Evolutionary conservation across 2,329 filamentous ascomycete genomes (phyloP).

Genomic region (Chrysoporthe puriensis): DNA sequence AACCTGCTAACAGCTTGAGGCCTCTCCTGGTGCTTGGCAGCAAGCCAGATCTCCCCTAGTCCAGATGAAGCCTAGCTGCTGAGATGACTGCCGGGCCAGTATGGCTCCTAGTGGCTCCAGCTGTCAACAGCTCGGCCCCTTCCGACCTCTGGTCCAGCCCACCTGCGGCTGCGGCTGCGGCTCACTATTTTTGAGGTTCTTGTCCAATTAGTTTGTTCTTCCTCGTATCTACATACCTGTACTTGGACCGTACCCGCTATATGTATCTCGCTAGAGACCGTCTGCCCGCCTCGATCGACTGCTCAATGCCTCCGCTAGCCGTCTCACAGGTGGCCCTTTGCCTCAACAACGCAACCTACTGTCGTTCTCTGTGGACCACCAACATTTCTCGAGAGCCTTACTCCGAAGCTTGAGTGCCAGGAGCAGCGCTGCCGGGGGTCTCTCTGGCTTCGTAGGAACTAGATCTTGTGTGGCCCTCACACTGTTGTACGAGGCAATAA

Average conservation of each 20-base stretch:
- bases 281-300: too few species aligned
- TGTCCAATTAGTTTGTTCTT: neutral
- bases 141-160: slow-evolving; percentile 5
- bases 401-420: too few species aligned
- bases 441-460: neutral
- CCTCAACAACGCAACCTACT: too few species aligned
- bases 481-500: neutral
- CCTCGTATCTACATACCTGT: neutral
- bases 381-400: too few species aligned
- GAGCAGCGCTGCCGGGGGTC: too few species aligned
- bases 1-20: slow-evolving; percentile 7
- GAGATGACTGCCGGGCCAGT: slow-evolving; percentile 4
- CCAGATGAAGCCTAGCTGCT: slow-evolving; percentile 12
- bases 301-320: too few species aligned
- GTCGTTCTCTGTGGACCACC: too few species aligned
- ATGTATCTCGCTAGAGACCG: too few species aligned
- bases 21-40: neutral
- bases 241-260: neutral
- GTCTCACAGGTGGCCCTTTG: too few species aligned
- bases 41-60: neutral
- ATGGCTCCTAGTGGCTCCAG: neutral
- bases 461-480: neutral
- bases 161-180: neutral
- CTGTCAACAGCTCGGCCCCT: slow-evolving; percentile 12
- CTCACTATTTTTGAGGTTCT: neutral